phyloP scores from a whole-genome alignment of 805 yeast species.

The Saturnispora silvae region DNA sequence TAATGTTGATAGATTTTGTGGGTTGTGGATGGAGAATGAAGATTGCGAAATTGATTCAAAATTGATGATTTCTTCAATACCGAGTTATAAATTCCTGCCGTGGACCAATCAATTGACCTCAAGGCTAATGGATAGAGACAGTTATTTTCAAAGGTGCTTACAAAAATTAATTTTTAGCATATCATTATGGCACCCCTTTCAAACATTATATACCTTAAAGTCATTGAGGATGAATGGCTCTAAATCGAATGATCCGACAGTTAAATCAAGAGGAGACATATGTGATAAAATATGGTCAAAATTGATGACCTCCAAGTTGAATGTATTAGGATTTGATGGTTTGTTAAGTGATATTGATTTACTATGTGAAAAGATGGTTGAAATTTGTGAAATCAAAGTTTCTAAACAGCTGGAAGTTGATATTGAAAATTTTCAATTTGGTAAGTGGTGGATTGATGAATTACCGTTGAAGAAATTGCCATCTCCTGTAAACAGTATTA shows the following conservation, averaged over 20 bases:
- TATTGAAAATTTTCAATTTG: conserved; percentile 15
- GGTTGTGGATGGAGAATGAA: conserved; percentile 64
- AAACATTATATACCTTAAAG: conserved; percentile 51
- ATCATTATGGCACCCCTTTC: conserved; percentile 56
- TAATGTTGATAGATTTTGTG: conserved; percentile 66
- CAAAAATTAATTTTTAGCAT: conserved; percentile 27
- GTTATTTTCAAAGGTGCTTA: conserved; percentile 46
- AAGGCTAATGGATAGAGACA: conserved; percentile 39
- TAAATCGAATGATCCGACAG: conserved; percentile 27
- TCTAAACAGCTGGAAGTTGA: conserved; percentile 26
- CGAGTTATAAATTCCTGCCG: conserved; percentile 54
- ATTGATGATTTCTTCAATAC: conserved; percentile 32
- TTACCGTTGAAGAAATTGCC: conserved; percentile 44
- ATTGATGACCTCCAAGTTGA: conserved; percentile 19
- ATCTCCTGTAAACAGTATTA: conserved; percentile 49
- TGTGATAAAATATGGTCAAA: conserved; percentile 39
- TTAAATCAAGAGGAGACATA: conserved; percentile 38
- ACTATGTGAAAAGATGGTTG: conserved; percentile 41
- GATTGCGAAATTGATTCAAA: conserved; percentile 25
- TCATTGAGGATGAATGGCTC: conserved; percentile 36
- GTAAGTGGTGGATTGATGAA: conserved; percentile 46
- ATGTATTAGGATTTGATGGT: conserved; percentile 8
- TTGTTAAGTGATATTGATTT: conserved; percentile 36
- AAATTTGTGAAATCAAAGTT: conserved; percentile 38
- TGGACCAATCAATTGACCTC: conserved; percentile 83